These are phyloP conservation scores for Cytidiella melzeri DNA, from an alignment of 768 basidiomycete genomes.

Conservation along the genomic window DNA sequence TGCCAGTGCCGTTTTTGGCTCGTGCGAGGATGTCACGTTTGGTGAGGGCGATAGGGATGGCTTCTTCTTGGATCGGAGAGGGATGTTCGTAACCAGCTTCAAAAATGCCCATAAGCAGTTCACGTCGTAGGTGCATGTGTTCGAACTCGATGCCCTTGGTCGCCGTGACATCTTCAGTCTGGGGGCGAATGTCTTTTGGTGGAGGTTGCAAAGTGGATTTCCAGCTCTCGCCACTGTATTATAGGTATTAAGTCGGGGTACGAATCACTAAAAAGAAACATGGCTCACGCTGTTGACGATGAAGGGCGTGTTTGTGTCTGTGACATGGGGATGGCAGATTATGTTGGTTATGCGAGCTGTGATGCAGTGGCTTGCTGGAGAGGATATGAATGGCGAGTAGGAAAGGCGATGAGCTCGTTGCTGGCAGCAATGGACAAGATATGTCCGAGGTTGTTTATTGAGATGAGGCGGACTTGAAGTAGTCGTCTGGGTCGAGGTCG, in stretches of 20 bases:
- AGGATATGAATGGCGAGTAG: not conserved
- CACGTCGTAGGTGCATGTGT: constrained; percentile 86
- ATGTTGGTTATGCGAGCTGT: not conserved
- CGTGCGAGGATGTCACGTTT: constrained; percentile 93
- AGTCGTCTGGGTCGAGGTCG: not conserved
- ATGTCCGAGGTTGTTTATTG: not conserved
- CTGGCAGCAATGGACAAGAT: not conserved
- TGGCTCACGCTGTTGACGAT: constrained; percentile 29
- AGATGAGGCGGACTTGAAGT: not conserved
- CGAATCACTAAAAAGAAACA: not conserved
- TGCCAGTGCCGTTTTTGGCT: constrained; percentile 95
- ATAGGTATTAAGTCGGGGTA: not conserved
- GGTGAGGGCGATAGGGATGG: constrained; percentile 90
- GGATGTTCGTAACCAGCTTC: constrained; percentile 97
- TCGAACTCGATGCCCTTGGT: constrained; percentile 96
- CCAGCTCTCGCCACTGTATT: constrained; percentile 40
- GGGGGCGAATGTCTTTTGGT: constrained; percentile 88
- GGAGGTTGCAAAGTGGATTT: constrained; percentile 75
- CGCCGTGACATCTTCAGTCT: constrained; percentile 94
- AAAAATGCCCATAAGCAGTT: constrained; percentile 99
- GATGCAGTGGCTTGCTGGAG: not conserved
- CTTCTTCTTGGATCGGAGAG: constrained; percentile 98
- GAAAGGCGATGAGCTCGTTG: not conserved
- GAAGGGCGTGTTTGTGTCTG: constrained; percentile 27
- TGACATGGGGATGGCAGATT: constrained; percentile 1